A percentile compares a stretch with the other conserved stretches of the same genome.
These are phyloP conservation scores for Chimonanthus praecox DNA, from an alignment of 164 flowering plant species.

Conservation along the genomic window DNA sequence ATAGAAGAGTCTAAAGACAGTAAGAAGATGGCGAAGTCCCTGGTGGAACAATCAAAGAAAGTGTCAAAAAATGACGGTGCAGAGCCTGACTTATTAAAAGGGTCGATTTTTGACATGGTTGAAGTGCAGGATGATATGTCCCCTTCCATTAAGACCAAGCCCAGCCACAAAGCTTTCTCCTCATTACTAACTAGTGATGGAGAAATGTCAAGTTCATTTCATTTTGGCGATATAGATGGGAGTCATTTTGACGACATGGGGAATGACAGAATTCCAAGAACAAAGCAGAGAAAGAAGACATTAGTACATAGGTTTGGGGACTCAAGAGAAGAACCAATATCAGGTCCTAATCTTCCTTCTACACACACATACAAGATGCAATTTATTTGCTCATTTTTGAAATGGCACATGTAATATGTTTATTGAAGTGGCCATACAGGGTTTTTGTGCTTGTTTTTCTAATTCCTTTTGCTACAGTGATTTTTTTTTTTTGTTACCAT, in stretches of 20 bases:
- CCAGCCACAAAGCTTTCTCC: constrained; percentile 28
- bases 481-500: too few relatives aligned
- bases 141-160: neutral
- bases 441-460: too few relatives aligned
- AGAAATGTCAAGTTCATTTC: constrained; percentile 25
- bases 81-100: constrained; percentile 41
- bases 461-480: too few relatives aligned
- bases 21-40: constrained; percentile 17
- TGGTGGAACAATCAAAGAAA: constrained; percentile 23
- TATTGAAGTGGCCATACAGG: neutral
- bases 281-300: constrained; percentile 38
- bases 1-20: neutral
- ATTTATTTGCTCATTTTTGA: neutral
- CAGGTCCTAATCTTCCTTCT: neutral
- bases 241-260: constrained; percentile 36
- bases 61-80: constrained; percentile 13
- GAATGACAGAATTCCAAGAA: constrained; percentile 20
- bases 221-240: constrained; percentile 36
- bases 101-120: constrained; percentile 49
- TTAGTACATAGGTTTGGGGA: constrained; percentile 61
- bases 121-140: constrained; percentile 20
- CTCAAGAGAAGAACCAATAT: constrained; percentile 31
- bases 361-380: neutral
- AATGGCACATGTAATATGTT: neutral
- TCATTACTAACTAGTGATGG: constrained; percentile 25